Percentiles rank a stretch among this genome's conserved stretches.
These are phyloP conservation scores for Fusarium goolgardi DNA, from an alignment of 2,329 filamentous ascomycete genomes.

Conservation along the genomic window DNA sequence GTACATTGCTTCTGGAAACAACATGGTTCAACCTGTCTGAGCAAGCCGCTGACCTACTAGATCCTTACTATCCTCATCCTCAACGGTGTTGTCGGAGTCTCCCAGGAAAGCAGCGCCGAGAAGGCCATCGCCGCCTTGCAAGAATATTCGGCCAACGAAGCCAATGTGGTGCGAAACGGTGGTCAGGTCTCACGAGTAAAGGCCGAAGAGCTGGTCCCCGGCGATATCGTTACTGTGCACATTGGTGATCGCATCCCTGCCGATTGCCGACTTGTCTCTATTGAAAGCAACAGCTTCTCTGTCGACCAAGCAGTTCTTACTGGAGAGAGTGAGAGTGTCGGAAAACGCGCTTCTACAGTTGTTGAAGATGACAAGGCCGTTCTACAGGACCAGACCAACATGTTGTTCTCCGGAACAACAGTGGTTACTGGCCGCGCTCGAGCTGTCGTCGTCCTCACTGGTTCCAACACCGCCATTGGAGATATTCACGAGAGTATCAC, in stretches of 20 bases:
- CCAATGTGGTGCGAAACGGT: constrained; percentile 86
- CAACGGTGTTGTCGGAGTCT: constrained; percentile 96
- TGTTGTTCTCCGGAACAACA: constrained; percentile 97
- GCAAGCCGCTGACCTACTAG: constrained; percentile 49
- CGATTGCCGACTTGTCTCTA: constrained; percentile 88
- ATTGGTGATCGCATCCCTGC: constrained; percentile 95
- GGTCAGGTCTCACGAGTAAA: constrained; percentile 85
- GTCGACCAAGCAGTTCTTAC: constrained; percentile 98
- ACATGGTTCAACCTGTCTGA: constrained; percentile 1
- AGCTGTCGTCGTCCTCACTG: constrained; percentile 90
- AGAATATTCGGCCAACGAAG: constrained; percentile 98
- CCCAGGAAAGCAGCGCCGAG: constrained; percentile 97
- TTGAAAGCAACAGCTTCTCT: constrained; percentile 97
- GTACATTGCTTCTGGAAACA: constrained; percentile 53
- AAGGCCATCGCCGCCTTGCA: constrained; percentile 98
- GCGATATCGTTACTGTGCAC: constrained; percentile 87
- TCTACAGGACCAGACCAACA: constrained; percentile 97
- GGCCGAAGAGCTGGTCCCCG: constrained; percentile 96
- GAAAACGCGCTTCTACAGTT: constrained; percentile 76
- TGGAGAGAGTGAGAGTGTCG: constrained; percentile 96
- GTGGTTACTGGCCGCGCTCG: constrained; percentile 94
- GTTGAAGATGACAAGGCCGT: constrained; percentile 86
- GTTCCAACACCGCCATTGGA: constrained; percentile 91
- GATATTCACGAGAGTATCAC: constrained; percentile 99
- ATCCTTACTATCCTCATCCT: constrained; percentile 97